Percentiles rank a stretch among this genome's conserved stretches.
Conservation (phyloP, 306 rosid genomes). For the Castanea mollissima region DNA sequence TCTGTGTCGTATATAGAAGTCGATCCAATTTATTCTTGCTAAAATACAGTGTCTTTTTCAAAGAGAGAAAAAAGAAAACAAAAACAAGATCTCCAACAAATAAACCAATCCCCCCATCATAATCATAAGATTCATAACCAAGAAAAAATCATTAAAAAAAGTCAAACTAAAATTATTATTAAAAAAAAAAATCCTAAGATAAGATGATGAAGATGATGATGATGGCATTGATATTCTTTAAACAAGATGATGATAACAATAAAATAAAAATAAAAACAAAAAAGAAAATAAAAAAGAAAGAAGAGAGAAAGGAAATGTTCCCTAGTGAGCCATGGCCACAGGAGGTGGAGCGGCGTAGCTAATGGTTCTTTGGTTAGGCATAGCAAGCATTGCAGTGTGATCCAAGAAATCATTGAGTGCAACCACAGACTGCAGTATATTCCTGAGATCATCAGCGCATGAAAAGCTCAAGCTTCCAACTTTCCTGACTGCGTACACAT, state of each 20-base stretch:
- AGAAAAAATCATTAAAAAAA: constrained; percentile 17
- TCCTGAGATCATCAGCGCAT: constrained; percentile 66
- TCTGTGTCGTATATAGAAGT: constrained; percentile 1
- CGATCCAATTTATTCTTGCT: constrained; percentile 37
- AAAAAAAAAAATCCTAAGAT: not conserved
- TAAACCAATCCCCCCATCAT: constrained; percentile 52
- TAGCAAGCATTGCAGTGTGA: constrained; percentile 89
- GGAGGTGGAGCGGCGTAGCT: constrained; percentile 50
- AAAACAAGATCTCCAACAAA: constrained; percentile 50
- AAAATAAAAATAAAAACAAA: not conserved
- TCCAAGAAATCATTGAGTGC: constrained; percentile 93
- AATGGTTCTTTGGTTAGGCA: constrained; percentile 85
- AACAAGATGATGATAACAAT: constrained; percentile 18
- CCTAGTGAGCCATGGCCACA: constrained; percentile 87
- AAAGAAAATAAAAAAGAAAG: not conserved
- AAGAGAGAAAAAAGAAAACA: constrained; percentile 22
- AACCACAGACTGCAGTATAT: constrained; percentile 73
- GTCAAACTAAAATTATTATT: not conserved
- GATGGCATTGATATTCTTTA: not conserved
- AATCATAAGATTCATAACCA: not conserved
- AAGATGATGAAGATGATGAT: constrained; percentile 23
- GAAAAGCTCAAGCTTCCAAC: constrained; percentile 63
- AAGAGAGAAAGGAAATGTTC: not conserved
- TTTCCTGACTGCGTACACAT: constrained; percentile 81
- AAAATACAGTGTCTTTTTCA: constrained; percentile 35